Evolutionary conservation across 225 moss, liverwort and hornwort species (phyloP).

Genomic region (Asterella californica): DNA sequence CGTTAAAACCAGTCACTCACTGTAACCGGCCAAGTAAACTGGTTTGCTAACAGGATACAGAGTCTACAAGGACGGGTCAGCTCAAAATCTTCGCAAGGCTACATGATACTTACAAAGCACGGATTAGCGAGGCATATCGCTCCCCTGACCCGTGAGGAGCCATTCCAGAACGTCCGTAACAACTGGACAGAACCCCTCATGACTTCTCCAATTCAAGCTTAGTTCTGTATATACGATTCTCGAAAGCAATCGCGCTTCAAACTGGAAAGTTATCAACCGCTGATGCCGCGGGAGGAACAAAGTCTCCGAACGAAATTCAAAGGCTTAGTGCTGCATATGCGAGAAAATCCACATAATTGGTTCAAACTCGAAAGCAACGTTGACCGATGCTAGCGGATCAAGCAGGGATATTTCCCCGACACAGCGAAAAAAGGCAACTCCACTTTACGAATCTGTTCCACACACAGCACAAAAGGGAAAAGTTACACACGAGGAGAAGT

Average conservation of each 20-base stretch:
- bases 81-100: background rate
- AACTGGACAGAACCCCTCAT: slow-evolving; percentile 31
- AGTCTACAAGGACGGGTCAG: background rate
- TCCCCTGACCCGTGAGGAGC: slow-evolving; percentile 12
- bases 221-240: too few species aligned
- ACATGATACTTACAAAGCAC: slow-evolving; percentile 17
- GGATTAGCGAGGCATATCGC: slow-evolving; percentile 16
- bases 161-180: slow-evolving; percentile 19
- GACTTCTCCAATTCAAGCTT: background rate
- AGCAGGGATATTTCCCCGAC: too few species aligned
- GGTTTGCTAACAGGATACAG: background rate
- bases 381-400: background rate
- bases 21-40: background rate
- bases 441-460: background rate
- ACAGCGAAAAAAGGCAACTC: background rate
- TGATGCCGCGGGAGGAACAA: background rate
- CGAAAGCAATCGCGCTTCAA: background rate
- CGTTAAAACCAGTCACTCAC: background rate
- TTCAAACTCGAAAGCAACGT: background rate
- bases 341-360: background rate
- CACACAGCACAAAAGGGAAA: background rate
- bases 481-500: background rate
- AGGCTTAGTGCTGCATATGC: background rate
- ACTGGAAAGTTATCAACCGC: background rate
- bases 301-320: background rate